Conservation (phyloP, 805 yeast genomes). For the Saccharomycopsis babjevae region DNA sequence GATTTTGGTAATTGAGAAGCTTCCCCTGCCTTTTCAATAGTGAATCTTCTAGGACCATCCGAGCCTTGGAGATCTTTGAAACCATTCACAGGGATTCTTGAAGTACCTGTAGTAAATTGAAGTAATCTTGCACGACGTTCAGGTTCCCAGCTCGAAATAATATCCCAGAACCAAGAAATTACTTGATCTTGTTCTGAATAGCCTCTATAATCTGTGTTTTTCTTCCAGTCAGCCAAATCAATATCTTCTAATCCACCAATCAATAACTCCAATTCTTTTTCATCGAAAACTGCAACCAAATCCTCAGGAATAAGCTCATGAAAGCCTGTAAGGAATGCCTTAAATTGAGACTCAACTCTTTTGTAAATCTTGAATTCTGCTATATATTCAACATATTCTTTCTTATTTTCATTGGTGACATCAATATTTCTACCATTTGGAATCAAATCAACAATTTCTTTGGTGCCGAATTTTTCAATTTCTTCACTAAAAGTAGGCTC, state of each 20-base stretch:
- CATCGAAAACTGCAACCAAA: conserved; percentile 91
- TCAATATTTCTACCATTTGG: conserved; percentile 81
- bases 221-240: conserved; percentile 98
- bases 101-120: conserved; percentile 98
- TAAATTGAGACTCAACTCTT: conserved; percentile 91
- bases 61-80: conserved; percentile 98
- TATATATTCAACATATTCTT: conserved; percentile 87
- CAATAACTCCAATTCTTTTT: conserved; percentile 89
- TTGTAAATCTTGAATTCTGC: conserved; percentile 93
- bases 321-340: conserved; percentile 94
- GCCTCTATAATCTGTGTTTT: conserved; percentile 97
- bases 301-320: conserved; percentile 97
- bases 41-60: conserved; percentile 98
- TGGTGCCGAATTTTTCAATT: conserved; percentile 93
- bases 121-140: conserved; percentile 92
- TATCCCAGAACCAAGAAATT: conserved; percentile 97
- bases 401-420: conserved; percentile 90
- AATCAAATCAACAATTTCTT: conserved; percentile 80
- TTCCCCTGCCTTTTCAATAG: conserved; percentile 97
- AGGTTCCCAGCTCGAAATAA: conserved; percentile 87
- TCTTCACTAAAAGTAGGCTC: conserved; percentile 83
- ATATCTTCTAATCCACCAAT: conserved; percentile 98
- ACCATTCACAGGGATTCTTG: conserved; percentile 97
- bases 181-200: conserved; percentile 95
- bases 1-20: conserved; percentile 87